These are phyloP conservation scores for Sporobolomyces pararoseus DNA, from an alignment of 768 basidiomycete species.

Conservation along the genomic window DNA sequence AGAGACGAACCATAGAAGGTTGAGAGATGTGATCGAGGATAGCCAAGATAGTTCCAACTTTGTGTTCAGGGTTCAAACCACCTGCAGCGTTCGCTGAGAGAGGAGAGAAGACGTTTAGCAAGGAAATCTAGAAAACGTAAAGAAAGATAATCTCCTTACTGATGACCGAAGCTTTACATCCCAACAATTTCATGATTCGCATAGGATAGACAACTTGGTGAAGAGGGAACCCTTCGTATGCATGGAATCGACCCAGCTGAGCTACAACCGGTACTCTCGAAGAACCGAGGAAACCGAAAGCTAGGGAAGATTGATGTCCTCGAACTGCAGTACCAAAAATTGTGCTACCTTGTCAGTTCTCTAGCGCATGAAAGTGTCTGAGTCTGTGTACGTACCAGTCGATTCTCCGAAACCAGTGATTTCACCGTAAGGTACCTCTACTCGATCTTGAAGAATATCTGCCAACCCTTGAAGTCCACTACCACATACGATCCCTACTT, in stretches of 20 bases:
- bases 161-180: constrained; percentile 64
- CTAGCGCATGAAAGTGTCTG: too few relatives aligned
- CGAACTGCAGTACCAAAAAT: constrained; percentile 52
- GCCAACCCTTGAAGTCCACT: constrained; percentile 76
- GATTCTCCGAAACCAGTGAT: constrained; percentile 72
- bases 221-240: constrained; percentile 69
- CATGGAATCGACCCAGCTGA: constrained; percentile 68
- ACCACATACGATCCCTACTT: constrained; percentile 79
- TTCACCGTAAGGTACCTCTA: constrained; percentile 60
- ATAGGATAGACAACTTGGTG: constrained; percentile 57
- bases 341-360: neutral
- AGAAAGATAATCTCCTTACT: too few relatives aligned
- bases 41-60: constrained; percentile 79
- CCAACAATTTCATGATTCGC: constrained; percentile 54
- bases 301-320: constrained; percentile 76
- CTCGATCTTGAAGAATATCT: constrained; percentile 47
- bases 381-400: constrained; percentile 57
- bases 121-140: too few relatives aligned
- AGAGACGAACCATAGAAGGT: constrained; percentile 21
- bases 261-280: constrained; percentile 75
- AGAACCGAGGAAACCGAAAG: constrained; percentile 70
- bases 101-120: too few relatives aligned
- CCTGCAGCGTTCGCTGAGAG: constrained; percentile 89
- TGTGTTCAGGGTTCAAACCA: constrained; percentile 66
- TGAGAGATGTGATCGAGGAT: constrained; percentile 74